These are phyloP conservation scores for Neonectria coccinea DNA, from an alignment of 2,329 filamentous ascomycete genomes.

Conservation along the genomic window DNA sequence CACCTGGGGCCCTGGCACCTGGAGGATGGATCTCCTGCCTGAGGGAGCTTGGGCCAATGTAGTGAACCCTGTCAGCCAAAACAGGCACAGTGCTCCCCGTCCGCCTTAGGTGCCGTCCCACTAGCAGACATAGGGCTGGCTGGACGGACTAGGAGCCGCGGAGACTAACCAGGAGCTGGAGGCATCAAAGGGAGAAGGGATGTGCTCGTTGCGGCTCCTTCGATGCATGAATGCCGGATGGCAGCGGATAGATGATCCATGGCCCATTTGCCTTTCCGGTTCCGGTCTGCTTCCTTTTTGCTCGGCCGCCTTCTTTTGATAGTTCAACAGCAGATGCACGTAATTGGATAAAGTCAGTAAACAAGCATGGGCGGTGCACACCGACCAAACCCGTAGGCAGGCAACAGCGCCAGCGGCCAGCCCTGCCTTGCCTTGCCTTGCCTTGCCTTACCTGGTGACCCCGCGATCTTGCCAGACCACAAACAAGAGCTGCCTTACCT, in stretches of 20 bases:
- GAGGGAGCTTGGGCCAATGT: background rate
- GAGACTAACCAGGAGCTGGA: background rate
- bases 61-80: slow-evolving; percentile 3
- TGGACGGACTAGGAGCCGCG: background rate
- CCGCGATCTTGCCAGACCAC: slow-evolving; percentile 4
- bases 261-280: background rate
- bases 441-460: background rate
- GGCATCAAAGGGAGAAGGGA: background rate
- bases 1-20: background rate
- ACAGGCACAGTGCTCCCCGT: slow-evolving; percentile 6
- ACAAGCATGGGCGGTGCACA: background rate
- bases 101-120: background rate
- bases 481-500: background rate
- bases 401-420: slow-evolving; percentile 1
- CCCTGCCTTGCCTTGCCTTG: background rate
- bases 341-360: background rate
- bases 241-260: background rate
- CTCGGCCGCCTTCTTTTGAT: background rate
- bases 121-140: slow-evolving; percentile 7
- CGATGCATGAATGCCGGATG: background rate
- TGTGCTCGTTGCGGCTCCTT: background rate
- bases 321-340: background rate
- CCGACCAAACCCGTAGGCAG: background rate
- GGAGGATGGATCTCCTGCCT: background rate
- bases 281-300: background rate